Base-by-base conservation (phyloP, 345 rosid genomes). In the Turritis glabra region DNA sequence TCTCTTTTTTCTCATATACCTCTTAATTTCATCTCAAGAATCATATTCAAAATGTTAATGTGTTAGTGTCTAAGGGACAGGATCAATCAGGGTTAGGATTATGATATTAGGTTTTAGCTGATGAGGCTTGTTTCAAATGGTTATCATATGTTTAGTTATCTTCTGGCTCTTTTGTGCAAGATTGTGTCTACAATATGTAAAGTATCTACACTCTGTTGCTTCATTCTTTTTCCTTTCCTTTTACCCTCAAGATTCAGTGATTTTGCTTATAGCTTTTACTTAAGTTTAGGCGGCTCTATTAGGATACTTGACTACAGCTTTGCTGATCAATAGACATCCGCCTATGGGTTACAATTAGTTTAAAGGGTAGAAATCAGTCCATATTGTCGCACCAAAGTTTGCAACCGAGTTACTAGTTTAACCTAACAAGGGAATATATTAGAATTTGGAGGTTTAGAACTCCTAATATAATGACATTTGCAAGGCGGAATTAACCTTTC, bases 191-290 rank as follows among this genome's bases (percentile, higher is more conserved):
- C 18, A 71, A 8, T 29, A 13, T 71, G 7, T 9, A 23, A n/a
- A 51, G 50, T 67, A 37, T 35, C 26, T 4, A 5, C 22, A 3
- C 13, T 64, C 5, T 1, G 2, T 19, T 21, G 11, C 32, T 35
- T 59, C 37, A 23, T 33, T 43, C 17, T 58, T 4, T 35, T n/a
- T 30, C n/a, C 40, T 37, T 8, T 59, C 5, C n/a, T 17, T 48
- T 13, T 56, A 13, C 53, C 5, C 14, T 50, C 19, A 33, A 17
- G 50, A 40, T 25, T 25, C 30, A 41, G 8, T 13, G n/a, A 17
- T 25, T 73, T 30, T 72, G 68, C 7, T 38, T 38, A 67, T 51
- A 56, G 65, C 55, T 14, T 19, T 57, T 21, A 30, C 23, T 18
- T 27, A 1, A 46, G 46, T 9, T 22, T 58, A 52, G 17, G 58